Evolutionary conservation across 2,329 filamentous ascomycete genomes (phyloP).

Genomic region (Neofusicoccum kwambonambiense): DNA sequence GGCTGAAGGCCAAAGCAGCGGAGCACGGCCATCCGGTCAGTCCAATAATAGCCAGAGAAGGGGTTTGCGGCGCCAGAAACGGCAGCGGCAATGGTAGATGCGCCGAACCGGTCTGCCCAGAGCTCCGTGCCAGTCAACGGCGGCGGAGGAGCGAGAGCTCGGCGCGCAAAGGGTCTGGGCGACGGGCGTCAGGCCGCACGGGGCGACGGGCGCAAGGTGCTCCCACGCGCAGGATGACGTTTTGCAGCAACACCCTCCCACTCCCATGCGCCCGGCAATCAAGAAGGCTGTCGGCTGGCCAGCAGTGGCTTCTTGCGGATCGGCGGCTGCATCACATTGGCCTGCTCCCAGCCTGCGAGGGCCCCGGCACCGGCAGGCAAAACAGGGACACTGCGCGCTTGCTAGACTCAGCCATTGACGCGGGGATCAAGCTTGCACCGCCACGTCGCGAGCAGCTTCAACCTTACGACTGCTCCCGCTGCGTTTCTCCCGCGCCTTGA

Average conservation of each 20-base stretch:
- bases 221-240: not conserved
- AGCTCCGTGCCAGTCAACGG: not conserved
- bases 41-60: not conserved
- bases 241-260: not conserved
- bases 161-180: not conserved
- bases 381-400: not conserved
- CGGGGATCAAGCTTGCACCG: conserved; percentile 9
- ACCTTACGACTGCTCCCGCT: not conserved
- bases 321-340: not conserved
- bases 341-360: not conserved
- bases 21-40: not conserved
- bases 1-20: not conserved
- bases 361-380: not conserved
- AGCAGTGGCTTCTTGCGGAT: not conserved
- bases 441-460: not conserved
- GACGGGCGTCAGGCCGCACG: not conserved
- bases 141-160: not conserved
- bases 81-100: not conserved
- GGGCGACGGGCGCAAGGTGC: not conserved
- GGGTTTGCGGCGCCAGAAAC: not conserved
- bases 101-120: not conserved
- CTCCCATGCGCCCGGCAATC: not conserved
- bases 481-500: not conserved
- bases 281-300: too few species aligned
- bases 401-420: not conserved